Evolutionary conservation across 108 stramenopile genomes (phyloP).

Genomic region (Cyclotella choctawhatcheeana): DNA sequence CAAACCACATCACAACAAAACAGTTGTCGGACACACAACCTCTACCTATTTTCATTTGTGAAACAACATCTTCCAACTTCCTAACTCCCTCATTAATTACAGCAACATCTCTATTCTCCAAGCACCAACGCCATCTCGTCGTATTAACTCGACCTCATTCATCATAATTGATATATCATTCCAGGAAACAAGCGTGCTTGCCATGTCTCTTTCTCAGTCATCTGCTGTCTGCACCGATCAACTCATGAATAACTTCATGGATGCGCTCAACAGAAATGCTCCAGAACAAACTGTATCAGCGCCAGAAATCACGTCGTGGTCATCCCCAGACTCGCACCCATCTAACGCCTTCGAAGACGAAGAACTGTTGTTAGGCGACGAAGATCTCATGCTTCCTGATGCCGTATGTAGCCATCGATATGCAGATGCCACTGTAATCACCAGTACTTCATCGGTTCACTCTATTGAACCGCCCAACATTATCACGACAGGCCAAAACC

Average conservation of each 20-base stretch:
- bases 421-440: conserved; percentile 6
- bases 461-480: neutral
- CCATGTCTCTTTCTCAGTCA: no score
- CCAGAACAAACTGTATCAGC: neutral
- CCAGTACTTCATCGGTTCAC: neutral
- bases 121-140: no score
- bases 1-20: no score
- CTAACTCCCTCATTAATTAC: no score
- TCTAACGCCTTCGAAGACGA: conserved; percentile 1
- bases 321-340: neutral
- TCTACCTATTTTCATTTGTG: no score
- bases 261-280: neutral
- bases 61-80: no score
- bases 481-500: neutral
- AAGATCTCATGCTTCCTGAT: conserved; percentile 6
- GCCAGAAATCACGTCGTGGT: neutral
- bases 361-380: neutral
- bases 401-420: neutral
- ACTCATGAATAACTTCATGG: conserved; percentile 12
- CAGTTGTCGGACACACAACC: no score
- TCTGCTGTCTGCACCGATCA: no score
- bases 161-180: no score
- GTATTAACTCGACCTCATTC: no score
- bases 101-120: no score
- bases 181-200: no score